Evolutionary conservation across 1,284 basidiomycete species (phyloP).

Genomic region (Anthracocystis setariae): DNA sequence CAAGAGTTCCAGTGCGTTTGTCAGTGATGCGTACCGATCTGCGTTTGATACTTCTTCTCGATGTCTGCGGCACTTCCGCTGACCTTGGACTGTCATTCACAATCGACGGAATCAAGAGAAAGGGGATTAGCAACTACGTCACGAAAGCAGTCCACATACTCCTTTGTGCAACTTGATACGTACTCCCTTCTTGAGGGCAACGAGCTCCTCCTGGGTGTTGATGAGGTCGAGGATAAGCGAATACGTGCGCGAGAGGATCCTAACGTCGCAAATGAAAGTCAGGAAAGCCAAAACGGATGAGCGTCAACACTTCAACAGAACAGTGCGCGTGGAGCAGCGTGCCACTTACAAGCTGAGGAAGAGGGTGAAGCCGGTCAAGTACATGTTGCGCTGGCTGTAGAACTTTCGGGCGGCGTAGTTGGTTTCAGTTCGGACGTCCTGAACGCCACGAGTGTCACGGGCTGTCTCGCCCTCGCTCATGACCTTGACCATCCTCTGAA

Average conservation of each 20-base stretch:
- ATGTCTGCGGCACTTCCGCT: constrained; percentile 49
- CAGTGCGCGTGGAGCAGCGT: too few relatives aligned
- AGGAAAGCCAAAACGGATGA: too few relatives aligned
- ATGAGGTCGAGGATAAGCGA: constrained; percentile 91
- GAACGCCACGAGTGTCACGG: constrained; percentile 73
- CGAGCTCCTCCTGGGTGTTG: constrained; percentile 86
- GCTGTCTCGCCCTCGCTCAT: constrained; percentile 79
- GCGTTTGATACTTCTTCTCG: constrained; percentile 55
- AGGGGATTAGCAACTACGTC: constrained; percentile 3
- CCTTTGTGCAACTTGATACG: too few relatives aligned
- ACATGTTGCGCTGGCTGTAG: constrained; percentile 79
- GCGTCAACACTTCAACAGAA: too few relatives aligned
- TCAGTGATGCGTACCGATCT: constrained; percentile 26
- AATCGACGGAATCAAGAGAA: too few relatives aligned
- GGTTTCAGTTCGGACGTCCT: constrained; percentile 82
- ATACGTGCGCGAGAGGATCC: constrained; percentile 87
- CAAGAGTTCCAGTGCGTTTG: too few relatives aligned
- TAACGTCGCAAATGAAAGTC: too few relatives aligned
- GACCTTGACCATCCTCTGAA: constrained; percentile 91
- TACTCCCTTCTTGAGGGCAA: constrained; percentile 76
- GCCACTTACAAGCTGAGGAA: constrained; percentile 74
- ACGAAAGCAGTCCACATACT: constrained; percentile 63
- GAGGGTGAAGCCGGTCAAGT: constrained; percentile 81
- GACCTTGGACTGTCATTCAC: too few relatives aligned
- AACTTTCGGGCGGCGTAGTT: constrained; percentile 87